Evolutionary conservation across 1,139 yeast species (phyloP).

Genomic region (Geotrichum fermentans): DNA sequence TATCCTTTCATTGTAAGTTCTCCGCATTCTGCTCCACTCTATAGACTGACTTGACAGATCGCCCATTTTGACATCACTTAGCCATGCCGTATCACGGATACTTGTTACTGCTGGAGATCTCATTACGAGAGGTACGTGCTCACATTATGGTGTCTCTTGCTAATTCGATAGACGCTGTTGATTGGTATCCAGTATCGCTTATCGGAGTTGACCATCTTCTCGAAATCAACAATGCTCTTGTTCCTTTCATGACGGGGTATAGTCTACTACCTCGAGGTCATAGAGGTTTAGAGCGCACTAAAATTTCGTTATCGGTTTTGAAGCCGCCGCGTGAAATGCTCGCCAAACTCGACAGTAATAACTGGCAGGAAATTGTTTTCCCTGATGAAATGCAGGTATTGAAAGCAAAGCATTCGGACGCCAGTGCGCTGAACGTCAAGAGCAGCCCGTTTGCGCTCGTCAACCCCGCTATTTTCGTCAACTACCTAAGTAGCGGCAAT

Average conservation of each 20-base stretch:
- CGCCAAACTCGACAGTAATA: neutral
- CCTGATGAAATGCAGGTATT: neutral
- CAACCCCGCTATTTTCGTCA: slow-evolving; percentile 52
- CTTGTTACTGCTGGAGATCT: slow-evolving; percentile 8
- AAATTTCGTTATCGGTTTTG: slow-evolving; percentile 11
- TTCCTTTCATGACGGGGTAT: slow-evolving; percentile 13
- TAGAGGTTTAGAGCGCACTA: neutral
- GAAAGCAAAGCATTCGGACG: neutral
- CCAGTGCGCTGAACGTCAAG: slow-evolving; percentile 18
- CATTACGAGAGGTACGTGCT: slow-evolving; percentile 8
- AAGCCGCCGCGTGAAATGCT: slow-evolving; percentile 6
- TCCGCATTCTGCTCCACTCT: neutral
- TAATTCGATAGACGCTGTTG: slow-evolving; percentile 10
- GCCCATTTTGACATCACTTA: slow-evolving; percentile 5
- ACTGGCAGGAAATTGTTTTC: slow-evolving; percentile 9
- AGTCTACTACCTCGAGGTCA: slow-evolving; percentile 6
- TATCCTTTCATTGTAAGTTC: slow-evolving; percentile 13
- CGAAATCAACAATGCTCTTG: slow-evolving; percentile 2
- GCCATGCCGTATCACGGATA: neutral
- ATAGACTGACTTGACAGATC: slow-evolving; percentile 9
- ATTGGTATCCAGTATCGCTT: slow-evolving; percentile 16
- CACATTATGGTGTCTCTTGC: neutral
- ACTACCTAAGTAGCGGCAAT: slow-evolving; percentile 47
- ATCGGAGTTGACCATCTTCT: slow-evolving; percentile 2
- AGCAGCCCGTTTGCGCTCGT: slow-evolving; percentile 55